These are phyloP conservation scores for Fomitopsis palustris DNA, from an alignment of 1,284 basidiomycete genomes.

Conservation along the genomic window DNA sequence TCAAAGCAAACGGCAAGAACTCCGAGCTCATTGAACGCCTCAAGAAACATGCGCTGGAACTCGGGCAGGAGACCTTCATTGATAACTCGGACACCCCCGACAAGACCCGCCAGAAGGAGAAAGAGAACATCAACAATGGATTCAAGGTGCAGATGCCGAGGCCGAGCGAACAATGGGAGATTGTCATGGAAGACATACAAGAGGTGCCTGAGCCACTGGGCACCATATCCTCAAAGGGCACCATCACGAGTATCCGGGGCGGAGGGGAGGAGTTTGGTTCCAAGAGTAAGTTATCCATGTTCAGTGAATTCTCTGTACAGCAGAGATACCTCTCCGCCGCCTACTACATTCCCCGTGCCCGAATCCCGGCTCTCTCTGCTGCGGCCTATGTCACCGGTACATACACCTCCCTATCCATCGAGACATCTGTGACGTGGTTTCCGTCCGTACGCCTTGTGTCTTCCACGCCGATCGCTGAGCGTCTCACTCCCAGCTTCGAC, in stretches of 20 bases:
- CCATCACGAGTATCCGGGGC: constrained; percentile 23
- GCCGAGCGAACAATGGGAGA: constrained; percentile 73
- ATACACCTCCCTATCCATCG: too few species aligned
- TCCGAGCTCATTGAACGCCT: constrained; percentile 64
- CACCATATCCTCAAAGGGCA: constrained; percentile 46
- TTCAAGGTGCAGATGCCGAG: constrained; percentile 34
- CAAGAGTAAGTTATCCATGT: constrained; percentile 47
- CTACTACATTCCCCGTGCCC: too few species aligned
- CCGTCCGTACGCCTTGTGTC: not conserved
- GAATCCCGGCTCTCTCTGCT: too few species aligned
- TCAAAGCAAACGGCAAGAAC: constrained; percentile 78
- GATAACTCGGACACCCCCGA: constrained; percentile 39
- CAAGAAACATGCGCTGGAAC: constrained; percentile 55
- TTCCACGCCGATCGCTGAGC: not conserved
- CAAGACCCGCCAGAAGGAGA: constrained; percentile 14
- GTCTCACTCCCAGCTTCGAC: constrained; percentile 38
- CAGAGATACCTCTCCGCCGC: too few species aligned
- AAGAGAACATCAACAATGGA: constrained; percentile 16
- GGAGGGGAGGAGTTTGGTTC: constrained; percentile 65
- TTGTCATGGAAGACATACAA: constrained; percentile 71
- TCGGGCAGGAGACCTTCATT: constrained; percentile 42
- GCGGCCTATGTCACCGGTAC: too few species aligned
- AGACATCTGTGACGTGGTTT: too few species aligned
- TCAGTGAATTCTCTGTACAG: constrained; percentile 5
- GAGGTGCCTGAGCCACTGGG: constrained; percentile 56